phyloP scores from a whole-genome alignment of 352 stramenopile genomes.

The Blastocystis sp. region DNA sequence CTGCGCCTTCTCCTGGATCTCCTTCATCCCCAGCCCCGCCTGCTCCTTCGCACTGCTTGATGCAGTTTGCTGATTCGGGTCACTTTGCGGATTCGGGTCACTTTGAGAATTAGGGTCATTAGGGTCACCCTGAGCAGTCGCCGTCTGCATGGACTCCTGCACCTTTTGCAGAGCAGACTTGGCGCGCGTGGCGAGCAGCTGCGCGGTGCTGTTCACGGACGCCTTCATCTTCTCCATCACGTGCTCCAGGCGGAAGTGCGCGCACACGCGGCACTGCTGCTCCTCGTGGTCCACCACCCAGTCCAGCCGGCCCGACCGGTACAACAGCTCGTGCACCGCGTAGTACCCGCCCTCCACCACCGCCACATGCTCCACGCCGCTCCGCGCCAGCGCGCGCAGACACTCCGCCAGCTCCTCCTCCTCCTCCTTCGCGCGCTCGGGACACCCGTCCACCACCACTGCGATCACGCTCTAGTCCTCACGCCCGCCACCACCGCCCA shows the following conservation, averaged over 20 bases:
- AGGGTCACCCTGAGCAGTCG: no score
- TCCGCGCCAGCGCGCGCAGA: background rate
- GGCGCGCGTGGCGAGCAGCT: background rate
- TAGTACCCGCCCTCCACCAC: conserved; percentile 38
- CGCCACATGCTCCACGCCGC: background rate
- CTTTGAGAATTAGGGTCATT: no score
- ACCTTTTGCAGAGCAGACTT: no score
- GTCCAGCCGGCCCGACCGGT: background rate
- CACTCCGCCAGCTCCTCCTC: background rate
- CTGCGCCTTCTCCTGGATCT: background rate
- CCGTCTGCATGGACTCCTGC: background rate
- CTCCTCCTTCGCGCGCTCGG: background rate
- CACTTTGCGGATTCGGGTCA: no score
- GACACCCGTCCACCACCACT: background rate
- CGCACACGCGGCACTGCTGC: background rate
- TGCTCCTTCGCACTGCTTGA: background rate
- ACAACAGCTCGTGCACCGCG: conserved; percentile 41
- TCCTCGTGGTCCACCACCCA: conserved; percentile 24
- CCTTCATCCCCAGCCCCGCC: background rate
- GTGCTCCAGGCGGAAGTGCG: background rate
- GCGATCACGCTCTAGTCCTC: background rate
- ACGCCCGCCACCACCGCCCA: background rate
- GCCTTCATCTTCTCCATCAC: background rate
- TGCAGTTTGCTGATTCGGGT: no score
- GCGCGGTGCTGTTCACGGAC: background rate